Evolutionary conservation across 1,139 yeast genomes (phyloP), one percentile per base, ranked within the genome.

Genomic region (Debaryomycetaceae sp.): DNA sequence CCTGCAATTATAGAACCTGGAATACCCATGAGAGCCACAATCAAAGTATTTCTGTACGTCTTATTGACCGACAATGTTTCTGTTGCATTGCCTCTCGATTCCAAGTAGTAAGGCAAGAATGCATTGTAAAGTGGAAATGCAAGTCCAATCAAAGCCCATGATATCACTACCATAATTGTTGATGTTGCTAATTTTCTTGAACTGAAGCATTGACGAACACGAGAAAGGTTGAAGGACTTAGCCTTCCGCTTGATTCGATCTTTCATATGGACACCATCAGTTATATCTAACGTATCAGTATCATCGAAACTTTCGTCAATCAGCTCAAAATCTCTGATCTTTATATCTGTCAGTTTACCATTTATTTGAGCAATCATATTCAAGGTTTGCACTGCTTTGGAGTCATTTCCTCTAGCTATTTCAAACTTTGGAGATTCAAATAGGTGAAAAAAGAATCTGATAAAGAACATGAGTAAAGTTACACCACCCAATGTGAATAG

Each of bases 121-220:
- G 75, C 74, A 48, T 70, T 70, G 47, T 70, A 70, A 38, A 70
- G 55, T 0, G 76, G 76, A 50, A 70, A 70, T 0, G 76, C 75
- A 30, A 70, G 58, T 4, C 76, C 76, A 43, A 69, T 61, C n/a
- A 70, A 48, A 1, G 69, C 73, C 76, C 75, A 68, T 3, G 69
- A 52, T 31, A 63, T 53, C 11, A 70, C 65, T 17, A 70, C 68
- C 35, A 70, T 50, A 7, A 50, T 38, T 11, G 70, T 60, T 5
- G 74, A 67, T 17, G 61, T 35, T 1, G 70, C 67, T 35, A 67
- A 45, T 38, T 56, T 60, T 32, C 49, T 53, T 2, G 70, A 60
- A 1, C 63, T 67, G 48, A 70, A 70, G 44, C 73, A 66, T 41
- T 56, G 56, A 11, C 65, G 51, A 11, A 70, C 45, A 42, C 69